These are phyloP conservation scores for Hyphopichia wangnamkhiaoensis DNA, from an alignment of 1,139 yeast species.

Conservation along the genomic window DNA sequence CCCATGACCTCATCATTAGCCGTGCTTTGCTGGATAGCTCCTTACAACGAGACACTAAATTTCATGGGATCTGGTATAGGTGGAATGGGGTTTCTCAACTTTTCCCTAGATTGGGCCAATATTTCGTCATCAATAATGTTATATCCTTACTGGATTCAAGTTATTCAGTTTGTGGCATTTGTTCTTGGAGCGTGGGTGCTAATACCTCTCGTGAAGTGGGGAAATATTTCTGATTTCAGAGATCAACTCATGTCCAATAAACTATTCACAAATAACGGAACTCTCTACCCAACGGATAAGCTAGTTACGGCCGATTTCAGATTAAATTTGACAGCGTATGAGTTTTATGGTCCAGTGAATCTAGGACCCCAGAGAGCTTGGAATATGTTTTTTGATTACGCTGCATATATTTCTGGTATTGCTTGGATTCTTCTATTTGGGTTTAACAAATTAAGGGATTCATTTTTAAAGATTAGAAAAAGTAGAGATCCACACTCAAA, in stretches of 20 bases:
- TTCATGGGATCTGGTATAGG: slow-evolving; percentile 49
- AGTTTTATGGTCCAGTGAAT: slow-evolving; percentile 37
- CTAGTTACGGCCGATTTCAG: slow-evolving; percentile 32
- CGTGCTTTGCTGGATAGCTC: slow-evolving; percentile 45
- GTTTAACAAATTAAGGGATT: slow-evolving; percentile 17
- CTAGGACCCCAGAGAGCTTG: slow-evolving; percentile 49
- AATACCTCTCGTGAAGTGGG: slow-evolving; percentile 44
- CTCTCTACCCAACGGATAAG: slow-evolving; percentile 34
- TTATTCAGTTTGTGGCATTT: slow-evolving; percentile 43
- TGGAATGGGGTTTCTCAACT: slow-evolving; percentile 44
- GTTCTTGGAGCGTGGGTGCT: slow-evolving; percentile 41
- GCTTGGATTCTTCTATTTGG: slow-evolving; percentile 47
- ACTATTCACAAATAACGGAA: slow-evolving; percentile 31
- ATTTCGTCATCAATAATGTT: slow-evolving; percentile 45
- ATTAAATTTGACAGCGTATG: slow-evolving; percentile 42
- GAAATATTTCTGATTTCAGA: slow-evolving; percentile 22
- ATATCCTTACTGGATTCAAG: slow-evolving; percentile 48
- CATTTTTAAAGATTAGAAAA: slow-evolving; percentile 9
- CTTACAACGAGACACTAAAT: slow-evolving; percentile 33
- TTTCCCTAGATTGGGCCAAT: slow-evolving; percentile 48
- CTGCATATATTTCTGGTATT: slow-evolving; percentile 50
- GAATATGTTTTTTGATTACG: slow-evolving; percentile 54
- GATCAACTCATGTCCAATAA: slow-evolving; percentile 44
- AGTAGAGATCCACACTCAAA: slow-evolving; percentile 11
- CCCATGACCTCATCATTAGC: slow-evolving; percentile 46